Evolutionary conservation across 495 filamentous ascomycete genomes (phyloP).

Genomic region (Daldinia decipiens): DNA sequence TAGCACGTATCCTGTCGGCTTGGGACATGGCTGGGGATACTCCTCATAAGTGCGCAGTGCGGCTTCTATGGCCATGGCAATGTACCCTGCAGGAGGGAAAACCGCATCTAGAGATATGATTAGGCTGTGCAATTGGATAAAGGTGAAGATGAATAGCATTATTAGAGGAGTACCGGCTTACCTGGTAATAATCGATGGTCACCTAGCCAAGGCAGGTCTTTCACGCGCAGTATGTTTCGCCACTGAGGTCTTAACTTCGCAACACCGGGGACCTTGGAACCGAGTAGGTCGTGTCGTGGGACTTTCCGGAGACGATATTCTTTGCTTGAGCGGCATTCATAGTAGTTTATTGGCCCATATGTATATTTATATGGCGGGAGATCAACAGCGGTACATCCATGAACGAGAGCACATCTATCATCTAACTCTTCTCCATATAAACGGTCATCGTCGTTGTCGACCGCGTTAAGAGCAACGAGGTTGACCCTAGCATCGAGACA

Average conservation of each 20-base stretch:
- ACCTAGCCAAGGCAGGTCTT: slow-evolving; percentile 61
- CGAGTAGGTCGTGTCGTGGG: slow-evolving; percentile 62
- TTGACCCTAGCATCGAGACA: slow-evolving; percentile 1
- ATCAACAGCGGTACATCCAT: slow-evolving; percentile 9
- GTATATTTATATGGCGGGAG: slow-evolving; percentile 26
- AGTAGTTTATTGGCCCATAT: slow-evolving; percentile 19
- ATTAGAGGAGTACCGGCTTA: background rate
- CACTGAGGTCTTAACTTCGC: slow-evolving; percentile 57
- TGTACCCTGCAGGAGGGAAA: slow-evolving; percentile 64
- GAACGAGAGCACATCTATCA: background rate
- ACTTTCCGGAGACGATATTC: slow-evolving; percentile 56
- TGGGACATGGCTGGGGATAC: background rate
- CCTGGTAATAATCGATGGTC: slow-evolving; percentile 50
- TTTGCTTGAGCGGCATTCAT: slow-evolving; percentile 56
- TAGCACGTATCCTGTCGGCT: slow-evolving; percentile 33
- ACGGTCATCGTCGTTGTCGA: background rate
- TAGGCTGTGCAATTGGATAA: background rate
- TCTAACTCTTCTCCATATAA: background rate
- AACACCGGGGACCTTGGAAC: slow-evolving; percentile 53
- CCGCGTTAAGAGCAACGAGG: slow-evolving; percentile 24
- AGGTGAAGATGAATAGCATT: background rate
- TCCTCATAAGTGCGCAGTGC: slow-evolving; percentile 5
- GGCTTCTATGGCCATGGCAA: slow-evolving; percentile 62
- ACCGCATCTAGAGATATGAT: slow-evolving; percentile 43
- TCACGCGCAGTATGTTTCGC: slow-evolving; percentile 58